These are phyloP conservation scores for Pichia sp. DNA, from an alignment of 1,139 yeast genomes.

Conservation along the genomic window DNA sequence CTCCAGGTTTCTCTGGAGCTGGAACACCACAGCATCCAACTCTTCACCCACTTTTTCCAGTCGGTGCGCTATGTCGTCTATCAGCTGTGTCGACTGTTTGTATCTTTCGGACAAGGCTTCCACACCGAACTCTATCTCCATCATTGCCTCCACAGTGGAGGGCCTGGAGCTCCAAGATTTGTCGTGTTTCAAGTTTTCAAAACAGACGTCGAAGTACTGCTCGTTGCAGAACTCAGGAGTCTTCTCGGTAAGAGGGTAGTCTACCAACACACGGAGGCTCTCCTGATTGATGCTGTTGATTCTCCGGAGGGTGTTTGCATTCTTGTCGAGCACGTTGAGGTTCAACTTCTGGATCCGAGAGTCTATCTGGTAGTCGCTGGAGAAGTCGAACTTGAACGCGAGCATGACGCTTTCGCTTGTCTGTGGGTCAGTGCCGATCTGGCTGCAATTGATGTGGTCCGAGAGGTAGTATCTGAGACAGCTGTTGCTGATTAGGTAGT, in stretches of 20 bases:
- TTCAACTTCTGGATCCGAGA: constrained; percentile 24
- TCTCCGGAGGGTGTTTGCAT: constrained; percentile 28
- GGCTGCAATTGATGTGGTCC: constrained; percentile 15
- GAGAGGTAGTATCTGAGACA: constrained; percentile 20
- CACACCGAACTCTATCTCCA: constrained; percentile 27
- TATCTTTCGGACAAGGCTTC: constrained; percentile 23
- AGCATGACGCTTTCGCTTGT: constrained; percentile 16
- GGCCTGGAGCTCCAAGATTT: constrained; percentile 28
- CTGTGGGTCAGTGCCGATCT: constrained; percentile 2
- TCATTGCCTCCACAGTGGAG: constrained; percentile 17
- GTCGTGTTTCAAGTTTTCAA: constrained; percentile 29
- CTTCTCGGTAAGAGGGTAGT: constrained; percentile 21
- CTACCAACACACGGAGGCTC: constrained; percentile 21
- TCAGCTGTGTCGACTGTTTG: constrained; percentile 18
- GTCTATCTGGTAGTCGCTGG: constrained; percentile 17
- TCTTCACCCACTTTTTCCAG: constrained; percentile 19
- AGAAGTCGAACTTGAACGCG: constrained; percentile 21
- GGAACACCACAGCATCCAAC: constrained; percentile 19
- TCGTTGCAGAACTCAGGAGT: constrained; percentile 14
- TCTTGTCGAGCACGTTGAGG: constrained; percentile 28
- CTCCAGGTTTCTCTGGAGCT: constrained; percentile 18
- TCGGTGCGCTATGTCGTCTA: constrained; percentile 16
- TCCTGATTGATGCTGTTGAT: constrained; percentile 21
- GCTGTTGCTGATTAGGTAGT: constrained; percentile 14
- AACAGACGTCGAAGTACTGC: constrained; percentile 29